Conservation (phyloP, 805 yeast species). For the Kockiozyma suomiensis region DNA sequence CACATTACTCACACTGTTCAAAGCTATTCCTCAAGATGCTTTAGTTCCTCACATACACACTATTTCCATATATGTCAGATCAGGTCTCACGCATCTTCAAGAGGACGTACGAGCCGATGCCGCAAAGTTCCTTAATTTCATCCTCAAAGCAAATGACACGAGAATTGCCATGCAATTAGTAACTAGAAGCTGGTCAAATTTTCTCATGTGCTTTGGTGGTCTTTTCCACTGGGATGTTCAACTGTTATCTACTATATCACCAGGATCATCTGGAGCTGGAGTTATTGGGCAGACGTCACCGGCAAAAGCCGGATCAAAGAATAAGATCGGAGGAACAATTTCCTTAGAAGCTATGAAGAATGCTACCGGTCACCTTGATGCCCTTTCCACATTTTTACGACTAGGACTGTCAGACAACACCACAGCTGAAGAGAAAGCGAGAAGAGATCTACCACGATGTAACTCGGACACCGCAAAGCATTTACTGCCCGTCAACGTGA, state of each 20-base stretch:
- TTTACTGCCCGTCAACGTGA: constrained; percentile 52
- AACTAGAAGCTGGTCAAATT: constrained; percentile 66
- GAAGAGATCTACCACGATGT: constrained; percentile 34
- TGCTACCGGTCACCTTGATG: constrained; percentile 43
- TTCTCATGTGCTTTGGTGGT: constrained; percentile 66
- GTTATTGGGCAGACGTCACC: neutral
- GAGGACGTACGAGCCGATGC: constrained; percentile 76
- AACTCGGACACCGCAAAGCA: constrained; percentile 58
- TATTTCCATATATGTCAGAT: constrained; percentile 69
- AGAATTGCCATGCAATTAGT: constrained; percentile 53
- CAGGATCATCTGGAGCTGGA: neutral
- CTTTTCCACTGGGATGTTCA: constrained; percentile 65
- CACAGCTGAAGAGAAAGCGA: constrained; percentile 29
- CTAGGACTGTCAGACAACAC: constrained; percentile 44
- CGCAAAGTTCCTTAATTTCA: constrained; percentile 62
- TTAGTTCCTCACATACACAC: constrained; percentile 42
- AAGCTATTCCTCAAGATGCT: constrained; percentile 32
- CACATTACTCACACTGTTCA: constrained; percentile 51
- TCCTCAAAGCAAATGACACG: constrained; percentile 49
- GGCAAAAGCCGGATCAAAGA: constrained; percentile 1
- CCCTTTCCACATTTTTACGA: constrained; percentile 49
- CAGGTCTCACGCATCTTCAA: constrained; percentile 91
- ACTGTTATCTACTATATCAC: neutral
- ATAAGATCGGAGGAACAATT: constrained; percentile 36
- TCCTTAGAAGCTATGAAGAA: constrained; percentile 38